A percentile compares a stretch with the other conserved stretches of the same genome.
Conservation (phyloP, 371 early-diverging fungal genomes). For the Blakeslea trispora region DNA sequence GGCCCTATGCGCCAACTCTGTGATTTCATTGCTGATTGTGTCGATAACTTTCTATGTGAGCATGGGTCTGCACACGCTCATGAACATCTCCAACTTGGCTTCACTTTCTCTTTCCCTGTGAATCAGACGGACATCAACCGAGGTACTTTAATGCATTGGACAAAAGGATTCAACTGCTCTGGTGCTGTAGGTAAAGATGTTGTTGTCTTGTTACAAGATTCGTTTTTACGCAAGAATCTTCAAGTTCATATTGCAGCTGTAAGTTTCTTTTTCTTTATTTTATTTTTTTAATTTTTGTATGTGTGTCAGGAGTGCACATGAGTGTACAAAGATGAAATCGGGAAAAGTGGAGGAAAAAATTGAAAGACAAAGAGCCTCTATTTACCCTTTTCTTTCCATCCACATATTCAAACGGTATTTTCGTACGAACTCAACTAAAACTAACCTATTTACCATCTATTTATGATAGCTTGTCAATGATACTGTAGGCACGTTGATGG, state of each 20-base stretch:
- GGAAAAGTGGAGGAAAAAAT: too few relatives aligned
- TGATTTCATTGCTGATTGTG: constrained; percentile 89
- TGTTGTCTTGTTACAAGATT: constrained; percentile 82
- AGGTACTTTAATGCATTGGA: constrained; percentile 90
- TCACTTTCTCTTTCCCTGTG: constrained; percentile 95
- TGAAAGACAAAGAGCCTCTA: too few relatives aligned
- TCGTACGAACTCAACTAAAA: too few relatives aligned
- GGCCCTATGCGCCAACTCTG: constrained; percentile 67
- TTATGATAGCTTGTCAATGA: constrained; percentile 96
- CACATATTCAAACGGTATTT: too few relatives aligned
- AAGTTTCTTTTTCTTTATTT: constrained; percentile 17
- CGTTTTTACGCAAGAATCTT: constrained; percentile 74
- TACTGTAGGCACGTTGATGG: constrained; percentile 92
- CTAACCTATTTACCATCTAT: neutral
- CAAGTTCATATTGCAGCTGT: constrained; percentile 80
- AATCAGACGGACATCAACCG: constrained; percentile 76
- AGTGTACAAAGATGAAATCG: too few relatives aligned
- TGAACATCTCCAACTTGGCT: constrained; percentile 64
- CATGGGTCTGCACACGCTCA: constrained; percentile 23
- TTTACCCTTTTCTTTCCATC: too few relatives aligned
- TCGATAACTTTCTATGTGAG: constrained; percentile 73
- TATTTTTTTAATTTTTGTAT: too few relatives aligned
- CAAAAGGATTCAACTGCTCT: constrained; percentile 84
- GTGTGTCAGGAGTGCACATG: too few relatives aligned
- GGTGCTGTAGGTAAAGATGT: constrained; percentile 78